A percentile compares a stretch with the other conserved stretches of the same genome.
Evolutionary conservation across 225 moss, liverwort and hornwort species (phyloP).

Genomic region (Anthoceros angustus): DNA sequence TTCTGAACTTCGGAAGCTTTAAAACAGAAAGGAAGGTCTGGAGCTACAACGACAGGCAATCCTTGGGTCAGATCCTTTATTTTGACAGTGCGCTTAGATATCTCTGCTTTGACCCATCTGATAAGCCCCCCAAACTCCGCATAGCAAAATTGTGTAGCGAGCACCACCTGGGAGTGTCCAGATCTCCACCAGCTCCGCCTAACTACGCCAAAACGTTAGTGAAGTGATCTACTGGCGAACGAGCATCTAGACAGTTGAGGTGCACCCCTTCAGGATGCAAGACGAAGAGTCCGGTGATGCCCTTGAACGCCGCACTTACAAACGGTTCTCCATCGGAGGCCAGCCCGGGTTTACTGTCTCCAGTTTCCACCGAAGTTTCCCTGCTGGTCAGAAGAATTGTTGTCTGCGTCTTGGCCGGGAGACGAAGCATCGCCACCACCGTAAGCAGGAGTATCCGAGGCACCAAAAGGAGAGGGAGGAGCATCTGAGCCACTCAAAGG

Average conservation of each 20-base stretch:
- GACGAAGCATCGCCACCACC: not conserved
- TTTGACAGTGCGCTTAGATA: not conserved
- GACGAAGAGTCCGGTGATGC: no score
- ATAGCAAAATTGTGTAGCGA: not conserved
- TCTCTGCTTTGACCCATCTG: not conserved
- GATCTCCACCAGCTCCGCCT: not conserved
- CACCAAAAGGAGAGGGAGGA: not conserved
- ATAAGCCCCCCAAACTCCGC: not conserved
- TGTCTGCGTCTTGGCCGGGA: not conserved
- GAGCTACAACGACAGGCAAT: not conserved
- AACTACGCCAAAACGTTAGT: conserved; percentile 1
- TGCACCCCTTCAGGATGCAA: no score
- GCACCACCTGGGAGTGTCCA: not conserved
- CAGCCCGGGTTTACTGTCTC: not conserved
- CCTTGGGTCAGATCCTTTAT: not conserved
- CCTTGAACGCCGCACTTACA: no score
- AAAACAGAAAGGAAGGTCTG: not conserved
- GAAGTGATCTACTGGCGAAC: not conserved
- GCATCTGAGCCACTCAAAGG: not conserved
- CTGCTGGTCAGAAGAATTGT: not conserved
- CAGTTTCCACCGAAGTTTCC: not conserved
- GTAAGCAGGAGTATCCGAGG: not conserved
- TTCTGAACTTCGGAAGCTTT: not conserved
- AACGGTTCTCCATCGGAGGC: not conserved
- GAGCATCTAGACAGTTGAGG: no score